A percentile compares a stretch with the other conserved stretches of the same genome.
Conservation (phyloP, 805 yeast genomes). For the Monosporozyma aerobia region DNA sequence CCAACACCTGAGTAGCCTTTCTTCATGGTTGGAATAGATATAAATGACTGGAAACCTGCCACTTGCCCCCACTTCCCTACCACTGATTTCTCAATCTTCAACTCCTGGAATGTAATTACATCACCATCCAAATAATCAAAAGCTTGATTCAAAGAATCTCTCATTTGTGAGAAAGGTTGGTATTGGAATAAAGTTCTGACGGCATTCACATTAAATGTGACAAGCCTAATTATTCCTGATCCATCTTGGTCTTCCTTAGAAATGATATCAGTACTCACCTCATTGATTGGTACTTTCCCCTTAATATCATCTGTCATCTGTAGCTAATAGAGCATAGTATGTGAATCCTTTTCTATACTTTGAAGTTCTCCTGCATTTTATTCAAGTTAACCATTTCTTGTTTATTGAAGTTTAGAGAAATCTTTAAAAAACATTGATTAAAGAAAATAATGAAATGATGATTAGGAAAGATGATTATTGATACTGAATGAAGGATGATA, state of each 20-base stretch:
- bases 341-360: neutral
- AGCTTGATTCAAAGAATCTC: constrained; percentile 29
- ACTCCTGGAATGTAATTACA: constrained; percentile 77
- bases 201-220: constrained; percentile 83
- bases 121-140: constrained; percentile 58
- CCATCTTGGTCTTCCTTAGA: neutral
- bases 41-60: constrained; percentile 51
- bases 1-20: constrained; percentile 94
- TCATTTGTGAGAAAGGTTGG: constrained; percentile 66
- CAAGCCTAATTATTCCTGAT: constrained; percentile 13
- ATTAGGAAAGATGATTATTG: neutral
- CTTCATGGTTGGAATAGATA: constrained; percentile 55
- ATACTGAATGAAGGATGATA: too few species aligned
- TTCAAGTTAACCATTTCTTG: neutral
- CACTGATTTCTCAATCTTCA: constrained; percentile 49
- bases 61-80: constrained; percentile 39
- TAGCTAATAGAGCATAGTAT: neutral
- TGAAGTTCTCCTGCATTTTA: neutral
- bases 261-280: neutral
- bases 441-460: neutral
- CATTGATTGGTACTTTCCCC: neutral
- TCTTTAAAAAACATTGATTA: neutral
- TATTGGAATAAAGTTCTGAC: constrained; percentile 69
- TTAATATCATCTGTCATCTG: neutral
- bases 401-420: neutral